Evolutionary conservation across 2,329 filamentous ascomycete genomes (phyloP), one percentile per base, ranked within the genome.

Genomic region (Pseudocercospora fijiensis): DNA sequence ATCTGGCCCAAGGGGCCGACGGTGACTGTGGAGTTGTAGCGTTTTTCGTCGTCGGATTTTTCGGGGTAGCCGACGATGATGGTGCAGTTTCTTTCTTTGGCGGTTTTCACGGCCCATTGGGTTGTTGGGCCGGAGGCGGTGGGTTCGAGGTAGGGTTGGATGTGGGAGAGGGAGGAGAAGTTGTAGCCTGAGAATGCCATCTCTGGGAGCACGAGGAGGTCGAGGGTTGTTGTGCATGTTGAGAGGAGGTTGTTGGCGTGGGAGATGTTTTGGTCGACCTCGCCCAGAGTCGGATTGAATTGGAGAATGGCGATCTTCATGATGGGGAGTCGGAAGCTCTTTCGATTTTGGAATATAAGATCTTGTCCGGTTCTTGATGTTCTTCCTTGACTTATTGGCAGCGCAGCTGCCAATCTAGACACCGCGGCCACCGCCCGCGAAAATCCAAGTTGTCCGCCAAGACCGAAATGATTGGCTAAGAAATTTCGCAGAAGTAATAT

Each of bases 141-240:
- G 0, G 81, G 84, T 72, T 95, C 91, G 3, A 94, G 84, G 69
- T 82, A 90, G 0, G 89, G 88, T 1, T 78, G 77, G 49, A 94
- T 92, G 1, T 91, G 83, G 30, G 84, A 78, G 2, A 91, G 75
- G 0, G 87, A 89, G 47, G 84, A 83, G 78, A 93, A 94, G 74
- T 92, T 92, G 79, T 93, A 95, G 28, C 91, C 89, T 86, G 73
- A 84, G 72, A 94, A 92, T 0, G 90, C 89, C 75, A 94, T 78
- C 73, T 94, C 91, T 0, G 91, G 90, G 0, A 94, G 78, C 0
- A 94, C 85, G 0, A 95, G 80, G 28, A 93, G 81, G 72, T 92
- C 89, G 1, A 93, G 73, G n/a, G 83, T 64, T 53, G 52, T 59
- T 37, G 61, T 78, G 1, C 0, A 82, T 77, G 5, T 82, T 77